Percentiles rank a stretch among this genome's conserved stretches.
Evolutionary conservation across 495 filamentous ascomycete species (phyloP).

Genomic region (Jackrogersella minutella): DNA sequence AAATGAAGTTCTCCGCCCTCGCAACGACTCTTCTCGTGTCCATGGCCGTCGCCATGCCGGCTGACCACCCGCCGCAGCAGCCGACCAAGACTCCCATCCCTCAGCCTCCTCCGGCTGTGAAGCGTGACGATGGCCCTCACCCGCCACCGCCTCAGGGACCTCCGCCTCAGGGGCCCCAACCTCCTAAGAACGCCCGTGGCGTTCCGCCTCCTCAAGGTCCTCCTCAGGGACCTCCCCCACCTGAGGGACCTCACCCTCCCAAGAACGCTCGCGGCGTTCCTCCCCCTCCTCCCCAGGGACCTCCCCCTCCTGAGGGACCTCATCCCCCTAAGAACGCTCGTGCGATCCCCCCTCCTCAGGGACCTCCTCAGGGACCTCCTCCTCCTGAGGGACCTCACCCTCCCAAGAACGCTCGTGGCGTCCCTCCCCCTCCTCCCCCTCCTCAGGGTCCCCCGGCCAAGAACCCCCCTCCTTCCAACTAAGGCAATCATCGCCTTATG

Average conservation of each 20-base stretch:
- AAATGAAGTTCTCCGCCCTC: constrained; percentile 1
- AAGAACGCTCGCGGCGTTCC: not conserved
- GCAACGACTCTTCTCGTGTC: constrained; percentile 7
- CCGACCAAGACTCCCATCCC: not conserved
- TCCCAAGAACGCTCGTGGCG: not conserved
- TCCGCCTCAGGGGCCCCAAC: not conserved
- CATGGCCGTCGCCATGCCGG: constrained; percentile 6
- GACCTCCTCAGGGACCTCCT: not conserved
- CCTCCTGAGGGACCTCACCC: not conserved
- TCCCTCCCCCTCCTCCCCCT: not conserved
- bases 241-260: no score
- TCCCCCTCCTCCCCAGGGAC: not conserved
- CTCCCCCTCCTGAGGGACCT: not conserved
- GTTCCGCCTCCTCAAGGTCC: not conserved
- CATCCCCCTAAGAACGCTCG: not conserved
- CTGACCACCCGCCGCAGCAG: not conserved
- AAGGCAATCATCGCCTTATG: not conserved
- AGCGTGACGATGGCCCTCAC: not conserved
- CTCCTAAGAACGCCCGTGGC: not conserved
- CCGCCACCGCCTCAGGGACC: not conserved
- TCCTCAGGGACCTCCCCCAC: not conserved
- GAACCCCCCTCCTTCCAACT: constrained; percentile 1
- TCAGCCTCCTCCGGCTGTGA: constrained; percentile 1
- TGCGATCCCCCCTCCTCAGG: not conserved
- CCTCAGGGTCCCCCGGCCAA: not conserved